Evolutionary conservation across 2,329 filamentous ascomycete species (phyloP), one percentile per base, ranked within the genome.

Genomic region (Onygenales sp.): DNA sequence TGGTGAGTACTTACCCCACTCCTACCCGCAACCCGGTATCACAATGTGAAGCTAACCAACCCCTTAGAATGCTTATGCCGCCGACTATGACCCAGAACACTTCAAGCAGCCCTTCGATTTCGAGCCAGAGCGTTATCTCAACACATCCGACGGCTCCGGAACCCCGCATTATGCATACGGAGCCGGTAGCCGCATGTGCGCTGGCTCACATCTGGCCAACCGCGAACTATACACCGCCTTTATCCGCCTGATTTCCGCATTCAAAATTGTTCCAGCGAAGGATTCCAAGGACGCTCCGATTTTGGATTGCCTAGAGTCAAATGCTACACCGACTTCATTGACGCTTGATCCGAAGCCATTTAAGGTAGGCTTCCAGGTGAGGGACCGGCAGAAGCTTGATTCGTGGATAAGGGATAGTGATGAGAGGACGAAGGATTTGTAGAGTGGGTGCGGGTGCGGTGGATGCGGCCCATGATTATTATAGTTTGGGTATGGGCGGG

Each of bases 71-170:
- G 84, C 86, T 8, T 89, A 85, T 68, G 85, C 84, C 1, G 86
- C 85, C 31, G 79, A 90, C 68, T 88, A 87, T 66, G 87, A 90
- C 63, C 75, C 77, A 5, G 67, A 70, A 0, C 85, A 88, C 64
- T 90, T 88, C 73, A 79, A 82, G 57, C 66, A 80, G 32, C 80
- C 86, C 0, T 57, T 76, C 32, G 69, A 72, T 6, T 89, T 90
- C 66, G 73, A 81, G n/a, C 84, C 86, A 0, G 85, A 89, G 58
- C 79, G 86, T 31, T 90, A 85, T 63, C 71, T 90, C 9, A 75
- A 82, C 51, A 72, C 75, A 43, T 70, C 60, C 21, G 78, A 72
- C 48, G 69, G 68, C 3, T 65, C 70, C 0, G 81, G 81, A 7
- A 83, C 81, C 1, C 79, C 78, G 0, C 82, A 85, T 61, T 83